Conservation (phyloP, 306 rosid species). For the Trichosanthes cucumerina region DNA sequence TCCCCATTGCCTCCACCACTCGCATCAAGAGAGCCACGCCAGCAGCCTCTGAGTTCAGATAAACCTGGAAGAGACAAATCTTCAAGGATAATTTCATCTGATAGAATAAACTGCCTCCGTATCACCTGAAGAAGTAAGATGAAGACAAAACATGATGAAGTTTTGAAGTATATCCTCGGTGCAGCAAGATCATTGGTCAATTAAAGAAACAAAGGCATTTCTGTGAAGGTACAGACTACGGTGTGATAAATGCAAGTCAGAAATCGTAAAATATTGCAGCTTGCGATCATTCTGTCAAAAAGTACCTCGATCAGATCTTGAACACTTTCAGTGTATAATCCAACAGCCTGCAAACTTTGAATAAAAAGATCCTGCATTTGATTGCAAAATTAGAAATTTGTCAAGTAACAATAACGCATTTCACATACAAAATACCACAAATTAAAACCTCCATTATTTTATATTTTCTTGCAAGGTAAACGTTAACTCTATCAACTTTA, state of each 20-base stretch:
- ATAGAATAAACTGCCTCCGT: slow-evolving; percentile 39
- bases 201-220: not conserved
- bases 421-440: not conserved
- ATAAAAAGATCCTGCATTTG: slow-evolving; percentile 73
- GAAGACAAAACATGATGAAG: not conserved
- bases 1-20: slow-evolving; percentile 98
- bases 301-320: slow-evolving; percentile 68
- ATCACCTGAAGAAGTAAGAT: slow-evolving; percentile 45
- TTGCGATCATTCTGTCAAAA: slow-evolving; percentile 7
- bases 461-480: not conserved
- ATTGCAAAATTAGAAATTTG: not conserved
- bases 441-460: not conserved
- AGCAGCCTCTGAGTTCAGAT: slow-evolving; percentile 74
- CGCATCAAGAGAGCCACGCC: slow-evolving; percentile 92
- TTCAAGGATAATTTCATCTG: slow-evolving; percentile 53
- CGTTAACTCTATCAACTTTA: not conserved
- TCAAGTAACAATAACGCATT: not conserved
- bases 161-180: not conserved
- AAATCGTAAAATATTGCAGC: not conserved
- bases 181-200: slow-evolving; percentile 12
- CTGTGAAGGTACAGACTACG: not conserved
- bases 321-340: slow-evolving; percentile 45
- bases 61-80: slow-evolving; percentile 71
- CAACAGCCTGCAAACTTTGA: slow-evolving; percentile 68
- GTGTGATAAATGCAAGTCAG: not conserved